phyloP scores from a whole-genome alignment of 2,329 filamentous ascomycete genomes.

The Coniochaeta ligniaria region DNA sequence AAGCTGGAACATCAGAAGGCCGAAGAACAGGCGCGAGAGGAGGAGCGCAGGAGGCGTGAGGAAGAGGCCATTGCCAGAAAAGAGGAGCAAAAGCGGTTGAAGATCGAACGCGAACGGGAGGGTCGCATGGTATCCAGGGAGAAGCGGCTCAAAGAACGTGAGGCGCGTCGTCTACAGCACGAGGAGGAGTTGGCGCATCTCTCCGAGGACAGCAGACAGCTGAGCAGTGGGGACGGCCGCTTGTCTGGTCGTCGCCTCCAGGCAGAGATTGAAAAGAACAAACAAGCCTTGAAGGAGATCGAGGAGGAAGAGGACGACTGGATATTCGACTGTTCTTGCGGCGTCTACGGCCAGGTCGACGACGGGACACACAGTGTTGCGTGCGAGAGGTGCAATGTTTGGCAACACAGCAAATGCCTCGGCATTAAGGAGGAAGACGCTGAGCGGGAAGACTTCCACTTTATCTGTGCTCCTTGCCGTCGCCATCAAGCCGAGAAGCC shows the following conservation, averaged over 20 bases:
- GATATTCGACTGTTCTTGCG: slow-evolving; percentile 93
- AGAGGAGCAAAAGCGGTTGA: slow-evolving; percentile 52
- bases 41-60: slow-evolving; percentile 55
- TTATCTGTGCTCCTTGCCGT: slow-evolving; percentile 74
- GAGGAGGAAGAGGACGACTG: slow-evolving; percentile 69
- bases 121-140: slow-evolving; percentile 77
- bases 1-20: slow-evolving; percentile 73
- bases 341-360: slow-evolving; percentile 84
- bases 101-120: slow-evolving; percentile 66
- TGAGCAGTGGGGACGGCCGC: slow-evolving; percentile 45
- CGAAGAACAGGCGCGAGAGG: slow-evolving; percentile 64
- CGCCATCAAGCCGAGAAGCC: slow-evolving; percentile 54
- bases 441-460: slow-evolving; percentile 79
- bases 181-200: slow-evolving; percentile 77
- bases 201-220: slow-evolving; percentile 62
- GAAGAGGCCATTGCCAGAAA: slow-evolving; percentile 62
- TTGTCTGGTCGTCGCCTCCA: slow-evolving; percentile 76
- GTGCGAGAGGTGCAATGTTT: slow-evolving; percentile 89
- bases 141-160: slow-evolving; percentile 77
- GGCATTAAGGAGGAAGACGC: slow-evolving; percentile 72
- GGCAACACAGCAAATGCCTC: slow-evolving; percentile 94
- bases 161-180: slow-evolving; percentile 73
- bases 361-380: slow-evolving; percentile 91
- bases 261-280: slow-evolving; percentile 72
- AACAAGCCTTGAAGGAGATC: slow-evolving; percentile 67